A percentile compares a stretch with the other conserved stretches of the same genome.
phyloP scores from a whole-genome alignment of 495 filamentous ascomycete genomes.

The Trichocladium antarcticum region DNA sequence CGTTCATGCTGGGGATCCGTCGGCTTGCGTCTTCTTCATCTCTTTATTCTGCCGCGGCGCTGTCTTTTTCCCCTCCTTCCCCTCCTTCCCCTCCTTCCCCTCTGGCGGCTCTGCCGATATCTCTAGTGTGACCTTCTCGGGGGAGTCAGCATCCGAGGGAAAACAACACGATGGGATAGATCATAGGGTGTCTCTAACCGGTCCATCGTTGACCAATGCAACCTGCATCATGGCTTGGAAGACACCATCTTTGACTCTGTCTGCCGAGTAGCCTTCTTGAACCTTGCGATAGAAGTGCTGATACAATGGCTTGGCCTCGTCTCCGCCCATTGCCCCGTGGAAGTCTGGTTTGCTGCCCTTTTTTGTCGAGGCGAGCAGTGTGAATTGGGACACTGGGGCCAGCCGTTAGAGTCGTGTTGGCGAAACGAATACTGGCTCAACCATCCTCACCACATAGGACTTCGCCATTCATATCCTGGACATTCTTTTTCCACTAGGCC shows the following conservation, averaged over 20 bases:
- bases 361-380: slow-evolving; percentile 78
- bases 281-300: slow-evolving; percentile 69
- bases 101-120: slow-evolving; percentile 20
- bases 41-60: neutral
- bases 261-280: slow-evolving; percentile 55
- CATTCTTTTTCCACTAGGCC: slow-evolving; percentile 71
- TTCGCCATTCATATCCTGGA: slow-evolving; percentile 79
- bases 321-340: slow-evolving; percentile 69
- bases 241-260: slow-evolving; percentile 83
- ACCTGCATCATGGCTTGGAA: slow-evolving; percentile 99
- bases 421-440: neutral
- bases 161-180: neutral
- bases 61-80: slow-evolving; percentile 8
- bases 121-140: slow-evolving; percentile 28
- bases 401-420: slow-evolving; percentile 1
- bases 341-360: slow-evolving; percentile 95
- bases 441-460: slow-evolving; percentile 67
- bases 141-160: slow-evolving; percentile 2
- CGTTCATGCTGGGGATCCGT: neutral
- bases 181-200: slow-evolving; percentile 55
- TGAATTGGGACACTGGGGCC: slow-evolving; percentile 91
- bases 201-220: slow-evolving; percentile 83
- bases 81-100: no score
- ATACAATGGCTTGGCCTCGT: slow-evolving; percentile 72
- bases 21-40: neutral